Base-by-base conservation (phyloP, 1,139 yeast genomes). In the Arxiozyma heterogenica region DNA sequence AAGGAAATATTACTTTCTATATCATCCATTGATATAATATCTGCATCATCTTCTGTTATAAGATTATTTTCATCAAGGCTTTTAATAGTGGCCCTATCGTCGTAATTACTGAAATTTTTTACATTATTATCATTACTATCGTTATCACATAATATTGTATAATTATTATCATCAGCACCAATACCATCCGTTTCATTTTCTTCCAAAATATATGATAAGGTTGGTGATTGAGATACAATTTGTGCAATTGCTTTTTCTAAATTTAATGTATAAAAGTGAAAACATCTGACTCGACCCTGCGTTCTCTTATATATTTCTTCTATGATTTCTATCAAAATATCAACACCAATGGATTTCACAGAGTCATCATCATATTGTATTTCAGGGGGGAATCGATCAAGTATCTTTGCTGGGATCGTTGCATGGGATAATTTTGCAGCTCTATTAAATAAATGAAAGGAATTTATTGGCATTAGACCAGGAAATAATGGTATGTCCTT, bases 381-480 rank as follows among this genome's bases (percentile, higher is more conserved):
- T n/a, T 80, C 76, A 21, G 75, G 75, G 9, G 84, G 79, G 59
- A 85, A 77, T 51, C 71, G 67, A 23, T 73, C 76, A 53, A 86
- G 70, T 27, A 84, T 70, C 0, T 66, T 54, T 23, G 69, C 67
- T 0, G 99, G 98, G 55, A 93, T 83, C 1, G 86, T 77, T 1
- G 98, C 97, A 71, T 90, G 95, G 23, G 96, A 86, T 55, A 94
- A 74, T 65, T 86, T 88, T 17, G 97, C 83, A 21, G 97, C 95
- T 65, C 98, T 81, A 56, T 85, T 81, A 65, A 93, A 90, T 49
- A 91, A 82, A 61, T 82, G 81, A 68, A 82, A 90, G 3, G 96
- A 91, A 63, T 91, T 90, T 43, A 94, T 84, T n/a, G 99, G 98
- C 94, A 93, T 86, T 61, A 93, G 74, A 1, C 98, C 98, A 0